phyloP scores from a whole-genome alignment of 2,329 filamentous ascomycete species.

The Epichloe gansuensis region DNA sequence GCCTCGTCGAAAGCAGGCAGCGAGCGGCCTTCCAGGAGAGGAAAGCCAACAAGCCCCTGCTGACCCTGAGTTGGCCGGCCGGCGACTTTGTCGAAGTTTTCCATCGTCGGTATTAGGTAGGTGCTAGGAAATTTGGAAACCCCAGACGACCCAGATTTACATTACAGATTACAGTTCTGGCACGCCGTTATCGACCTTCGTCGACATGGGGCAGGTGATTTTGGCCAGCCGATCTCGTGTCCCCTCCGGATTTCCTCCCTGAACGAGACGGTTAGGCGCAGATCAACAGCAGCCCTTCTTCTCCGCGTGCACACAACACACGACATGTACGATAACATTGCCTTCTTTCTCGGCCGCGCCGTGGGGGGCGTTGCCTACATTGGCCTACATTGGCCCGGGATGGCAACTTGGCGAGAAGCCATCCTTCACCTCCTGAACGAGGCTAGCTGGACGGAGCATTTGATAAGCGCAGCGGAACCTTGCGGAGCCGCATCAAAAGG shows the following conservation, averaged over 20 bases:
- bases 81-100: neutral
- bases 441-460: neutral
- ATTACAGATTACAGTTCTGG: neutral
- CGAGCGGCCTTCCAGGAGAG: too few relatives aligned
- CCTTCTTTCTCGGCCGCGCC: too few relatives aligned
- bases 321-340: too few relatives aligned
- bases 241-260: slow-evolving; percentile 1
- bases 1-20: neutral
- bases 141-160: neutral
- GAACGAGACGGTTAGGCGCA: slow-evolving; percentile 4
- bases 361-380: neutral
- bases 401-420: too few relatives aligned
- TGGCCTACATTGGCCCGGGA: neutral
- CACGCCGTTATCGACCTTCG: neutral
- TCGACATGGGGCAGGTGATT: neutral
- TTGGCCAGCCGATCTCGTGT: neutral
- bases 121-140: neutral
- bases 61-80: too few relatives aligned
- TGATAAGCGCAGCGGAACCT: too few relatives aligned
- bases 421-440: neutral
- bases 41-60: too few relatives aligned
- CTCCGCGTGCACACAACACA: neutral
- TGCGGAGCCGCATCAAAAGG: neutral
- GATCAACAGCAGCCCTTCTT: neutral
- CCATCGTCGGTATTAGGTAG: neutral